Conservation (phyloP, 768 basidiomycete species). For the Kondoa malvinella region DNA sequence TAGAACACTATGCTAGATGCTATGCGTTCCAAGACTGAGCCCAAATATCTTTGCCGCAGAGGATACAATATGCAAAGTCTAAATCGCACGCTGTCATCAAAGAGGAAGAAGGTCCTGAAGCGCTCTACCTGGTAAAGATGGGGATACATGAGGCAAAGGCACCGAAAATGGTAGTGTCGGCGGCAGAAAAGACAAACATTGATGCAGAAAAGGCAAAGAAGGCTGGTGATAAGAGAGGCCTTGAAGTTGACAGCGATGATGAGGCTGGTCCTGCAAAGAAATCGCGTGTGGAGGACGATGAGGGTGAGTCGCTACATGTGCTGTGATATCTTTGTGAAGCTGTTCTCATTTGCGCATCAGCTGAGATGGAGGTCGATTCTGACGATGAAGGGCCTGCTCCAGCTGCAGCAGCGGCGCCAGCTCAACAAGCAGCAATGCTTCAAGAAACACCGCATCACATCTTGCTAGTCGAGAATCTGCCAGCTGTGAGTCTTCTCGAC, state of each 20-base stretch:
- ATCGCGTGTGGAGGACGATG: constrained; percentile 51
- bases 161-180: constrained; percentile 32
- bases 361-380: constrained; percentile 21
- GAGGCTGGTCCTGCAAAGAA: constrained; percentile 50
- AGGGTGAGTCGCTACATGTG: constrained; percentile 35
- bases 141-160: constrained; percentile 36
- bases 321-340: no score
- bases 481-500: constrained; percentile 34
- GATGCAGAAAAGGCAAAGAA: constrained; percentile 31
- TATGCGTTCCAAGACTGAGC: no score
- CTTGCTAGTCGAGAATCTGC: constrained; percentile 66
- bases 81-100: constrained; percentile 72
- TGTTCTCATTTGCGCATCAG: neutral
- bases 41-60: constrained; percentile 42
- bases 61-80: constrained; percentile 73
- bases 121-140: constrained; percentile 29
- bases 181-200: constrained; percentile 37
- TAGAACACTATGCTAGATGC: neutral
- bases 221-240: constrained; percentile 43
- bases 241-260: constrained; percentile 31
- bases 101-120: constrained; percentile 45
- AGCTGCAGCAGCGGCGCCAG: constrained; percentile 37
- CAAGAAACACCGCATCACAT: constrained; percentile 29
- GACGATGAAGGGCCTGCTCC: constrained; percentile 35
- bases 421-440: constrained; percentile 35